These are phyloP conservation scores for Aspergillus japonicus DNA, from an alignment of 2,329 filamentous ascomycete genomes.

Conservation along the genomic window DNA sequence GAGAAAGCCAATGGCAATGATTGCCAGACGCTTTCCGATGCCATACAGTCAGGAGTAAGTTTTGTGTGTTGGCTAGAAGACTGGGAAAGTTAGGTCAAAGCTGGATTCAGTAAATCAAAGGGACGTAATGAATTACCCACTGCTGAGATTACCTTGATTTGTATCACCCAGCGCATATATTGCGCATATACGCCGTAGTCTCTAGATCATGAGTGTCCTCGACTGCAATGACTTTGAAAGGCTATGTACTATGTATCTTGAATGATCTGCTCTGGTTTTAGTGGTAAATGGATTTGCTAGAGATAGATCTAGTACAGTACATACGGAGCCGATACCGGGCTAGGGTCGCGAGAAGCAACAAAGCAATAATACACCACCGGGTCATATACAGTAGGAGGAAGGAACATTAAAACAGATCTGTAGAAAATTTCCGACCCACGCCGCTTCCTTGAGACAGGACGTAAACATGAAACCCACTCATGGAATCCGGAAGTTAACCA, in stretches of 20 bases:
- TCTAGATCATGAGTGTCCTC: too few species aligned
- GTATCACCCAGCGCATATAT: neutral
- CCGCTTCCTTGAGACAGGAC: neutral
- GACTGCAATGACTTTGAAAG: too few species aligned
- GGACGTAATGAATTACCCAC: too few species aligned
- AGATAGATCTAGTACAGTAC: too few species aligned
- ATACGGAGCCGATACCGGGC: too few species aligned
- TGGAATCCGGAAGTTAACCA: slow-evolving; percentile 1
- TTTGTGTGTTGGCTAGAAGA: neutral
- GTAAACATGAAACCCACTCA: slow-evolving; percentile 21
- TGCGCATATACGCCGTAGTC: too few species aligned
- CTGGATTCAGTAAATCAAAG: neutral
- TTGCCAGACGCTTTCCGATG: neutral
- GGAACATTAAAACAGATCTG: neutral
- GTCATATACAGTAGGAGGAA: neutral
- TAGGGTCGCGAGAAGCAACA: neutral
- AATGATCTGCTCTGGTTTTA: too few species aligned
- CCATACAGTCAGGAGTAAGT: neutral
- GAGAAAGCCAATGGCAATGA: neutral
- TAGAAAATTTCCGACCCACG: neutral
- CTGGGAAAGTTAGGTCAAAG: neutral
- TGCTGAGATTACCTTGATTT: neutral
- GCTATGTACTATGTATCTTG: too few species aligned
- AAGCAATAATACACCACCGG: neutral
- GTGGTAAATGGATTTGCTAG: too few species aligned